phyloP scores from a whole-genome alignment of 768 basidiomycete species.

The Phaeotremella skinneri region DNA sequence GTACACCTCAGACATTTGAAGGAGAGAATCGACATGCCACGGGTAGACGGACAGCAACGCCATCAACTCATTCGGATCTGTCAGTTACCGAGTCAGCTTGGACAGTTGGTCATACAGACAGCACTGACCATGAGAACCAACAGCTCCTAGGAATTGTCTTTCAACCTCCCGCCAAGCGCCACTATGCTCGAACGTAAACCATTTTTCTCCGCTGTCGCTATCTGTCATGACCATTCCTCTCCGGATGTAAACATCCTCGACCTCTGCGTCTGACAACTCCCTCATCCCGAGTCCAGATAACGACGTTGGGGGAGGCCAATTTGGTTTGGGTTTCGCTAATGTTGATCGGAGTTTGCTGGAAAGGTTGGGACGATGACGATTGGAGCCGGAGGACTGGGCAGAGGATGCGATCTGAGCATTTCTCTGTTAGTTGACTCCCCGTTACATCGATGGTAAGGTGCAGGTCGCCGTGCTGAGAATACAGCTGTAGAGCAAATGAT shows the following conservation, averaged over 20 bases:
- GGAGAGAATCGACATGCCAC: slow-evolving; percentile 88
- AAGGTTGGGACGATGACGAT: slow-evolving; percentile 36
- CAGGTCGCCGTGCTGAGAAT: too few species aligned
- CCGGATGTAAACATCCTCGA: slow-evolving; percentile 54
- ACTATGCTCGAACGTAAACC: slow-evolving; percentile 87
- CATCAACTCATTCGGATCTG: slow-evolving; percentile 59
- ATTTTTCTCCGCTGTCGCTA: slow-evolving; percentile 61
- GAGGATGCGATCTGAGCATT: slow-evolving; percentile 32
- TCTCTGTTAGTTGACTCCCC: too few species aligned
- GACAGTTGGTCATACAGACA: neutral
- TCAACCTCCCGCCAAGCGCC: slow-evolving; percentile 79
- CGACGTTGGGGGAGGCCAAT: slow-evolving; percentile 64
- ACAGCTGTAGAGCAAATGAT: too few species aligned
- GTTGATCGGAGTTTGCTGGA: slow-evolving; percentile 59
- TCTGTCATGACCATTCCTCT: slow-evolving; percentile 37
- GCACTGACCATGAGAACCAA: slow-evolving; percentile 72
- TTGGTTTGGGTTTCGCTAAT: slow-evolving; percentile 70
- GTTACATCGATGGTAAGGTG: too few species aligned
- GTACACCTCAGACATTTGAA: slow-evolving; percentile 80
- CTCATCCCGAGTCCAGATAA: slow-evolving; percentile 66
- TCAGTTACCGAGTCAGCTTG: neutral
- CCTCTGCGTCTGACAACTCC: slow-evolving; percentile 60
- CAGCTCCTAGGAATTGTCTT: slow-evolving; percentile 72
- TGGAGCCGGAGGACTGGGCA: slow-evolving; percentile 51
- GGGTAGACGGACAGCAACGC: slow-evolving; percentile 71